A percentile compares a stretch with the other conserved stretches of the same genome.
Evolutionary conservation across 768 basidiomycete genomes (phyloP).

Genomic region (Botryobasidium botryosum): DNA sequence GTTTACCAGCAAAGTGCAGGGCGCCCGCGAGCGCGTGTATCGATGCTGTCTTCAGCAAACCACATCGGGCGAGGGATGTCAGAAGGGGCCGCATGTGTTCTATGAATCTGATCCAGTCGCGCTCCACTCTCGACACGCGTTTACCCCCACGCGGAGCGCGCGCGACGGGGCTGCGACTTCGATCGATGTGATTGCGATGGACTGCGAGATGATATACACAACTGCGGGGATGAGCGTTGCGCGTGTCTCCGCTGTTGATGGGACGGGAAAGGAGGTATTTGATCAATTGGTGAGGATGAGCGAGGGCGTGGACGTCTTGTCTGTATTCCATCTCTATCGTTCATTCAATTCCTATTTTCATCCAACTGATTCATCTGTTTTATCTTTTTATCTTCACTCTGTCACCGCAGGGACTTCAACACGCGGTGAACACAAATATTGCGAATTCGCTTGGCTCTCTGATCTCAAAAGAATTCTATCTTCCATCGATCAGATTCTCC

Average conservation of each 20-base stretch:
- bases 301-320: constrained; percentile 65
- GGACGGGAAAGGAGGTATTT: constrained; percentile 50
- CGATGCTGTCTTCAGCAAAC: constrained; percentile 62
- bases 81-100: constrained; percentile 77
- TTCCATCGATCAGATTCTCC: constrained; percentile 33
- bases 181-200: constrained; percentile 50
- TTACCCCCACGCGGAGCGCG: constrained; percentile 21
- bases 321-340: constrained; percentile 21
- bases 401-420: constrained; percentile 56
- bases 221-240: constrained; percentile 87
- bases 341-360: background rate
- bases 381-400: background rate
- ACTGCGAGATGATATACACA: constrained; percentile 95
- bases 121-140: constrained; percentile 60
- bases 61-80: constrained; percentile 47
- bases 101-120: constrained; percentile 49
- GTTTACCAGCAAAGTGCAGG: constrained; percentile 43
- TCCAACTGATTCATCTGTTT: background rate
- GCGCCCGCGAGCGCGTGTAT: constrained; percentile 48
- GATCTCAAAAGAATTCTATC: background rate
- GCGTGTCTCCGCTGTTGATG: constrained; percentile 78
- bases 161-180: background rate
- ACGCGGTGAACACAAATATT: constrained; percentile 38
- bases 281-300: constrained; percentile 75
- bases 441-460: constrained; percentile 10